These are phyloP conservation scores for Asterella californica DNA, from an alignment of 225 moss, liverwort and hornwort genomes.

Conservation along the genomic window DNA sequence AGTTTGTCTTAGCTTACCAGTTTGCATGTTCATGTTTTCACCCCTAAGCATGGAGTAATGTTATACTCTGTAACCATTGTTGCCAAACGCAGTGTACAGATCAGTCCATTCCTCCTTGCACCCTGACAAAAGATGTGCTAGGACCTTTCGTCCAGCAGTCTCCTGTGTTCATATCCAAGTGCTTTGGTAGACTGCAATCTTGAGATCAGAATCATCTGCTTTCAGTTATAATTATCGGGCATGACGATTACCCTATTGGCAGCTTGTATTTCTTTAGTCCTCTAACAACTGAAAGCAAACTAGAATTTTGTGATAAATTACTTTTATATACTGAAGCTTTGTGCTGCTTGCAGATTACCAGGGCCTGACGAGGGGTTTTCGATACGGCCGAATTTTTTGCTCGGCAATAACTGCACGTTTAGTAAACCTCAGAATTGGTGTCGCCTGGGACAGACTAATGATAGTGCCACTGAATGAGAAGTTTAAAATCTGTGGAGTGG, in stretches of 20 bases:
- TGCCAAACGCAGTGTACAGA: not conserved
- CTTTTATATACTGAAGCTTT: not conserved
- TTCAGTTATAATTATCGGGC: not conserved
- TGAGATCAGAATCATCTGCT: no score
- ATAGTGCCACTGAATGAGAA: conserved; percentile 72
- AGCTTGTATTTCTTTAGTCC: not conserved
- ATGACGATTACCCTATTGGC: not conserved
- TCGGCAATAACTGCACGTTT: conserved; percentile 80
- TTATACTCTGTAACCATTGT: not conserved
- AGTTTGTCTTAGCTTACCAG: not conserved
- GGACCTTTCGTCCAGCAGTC: not conserved
- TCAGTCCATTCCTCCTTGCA: no score
- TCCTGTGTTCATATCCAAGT: not conserved
- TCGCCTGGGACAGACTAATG: conserved; percentile 70
- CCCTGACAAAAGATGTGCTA: no score
- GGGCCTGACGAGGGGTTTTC: conserved; percentile 86
- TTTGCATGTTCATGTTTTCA: not conserved
- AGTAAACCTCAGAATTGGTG: conserved; percentile 74
- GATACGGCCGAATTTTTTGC: conserved; percentile 84
- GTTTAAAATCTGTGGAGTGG: conserved; percentile 65
- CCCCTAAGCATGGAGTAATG: not conserved
- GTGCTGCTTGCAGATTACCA: conserved; percentile 73
- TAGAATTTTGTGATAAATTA: no score
- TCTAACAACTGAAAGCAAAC: not conserved
- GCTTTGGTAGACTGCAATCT: not conserved